Percentiles rank a stretch among this genome's conserved stretches.
Conservation (phyloP, 805 yeast genomes). For the Diddensiella santjacobensis region DNA sequence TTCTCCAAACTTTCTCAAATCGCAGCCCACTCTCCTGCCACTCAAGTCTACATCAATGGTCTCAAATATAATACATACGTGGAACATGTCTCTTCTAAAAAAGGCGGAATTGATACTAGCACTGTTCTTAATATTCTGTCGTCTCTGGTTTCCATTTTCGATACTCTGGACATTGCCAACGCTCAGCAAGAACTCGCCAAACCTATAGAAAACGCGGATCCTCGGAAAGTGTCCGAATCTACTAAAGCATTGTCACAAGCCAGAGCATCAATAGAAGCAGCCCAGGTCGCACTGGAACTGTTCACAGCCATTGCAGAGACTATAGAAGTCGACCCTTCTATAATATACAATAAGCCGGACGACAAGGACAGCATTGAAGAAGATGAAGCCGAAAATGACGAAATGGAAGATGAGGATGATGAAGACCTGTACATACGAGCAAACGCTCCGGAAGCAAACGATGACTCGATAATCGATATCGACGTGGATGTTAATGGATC, state of each 20-base stretch:
- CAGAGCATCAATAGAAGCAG: slow-evolving; percentile 48
- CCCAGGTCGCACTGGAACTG: slow-evolving; percentile 71
- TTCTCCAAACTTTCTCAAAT: slow-evolving; percentile 6
- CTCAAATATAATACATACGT: slow-evolving; percentile 26
- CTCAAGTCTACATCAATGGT: slow-evolving; percentile 30
- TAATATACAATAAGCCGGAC: slow-evolving; percentile 8
- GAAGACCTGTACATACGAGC: slow-evolving; percentile 13
- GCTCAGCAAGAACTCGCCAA: slow-evolving; percentile 15
- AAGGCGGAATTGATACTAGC: slow-evolving; percentile 11
- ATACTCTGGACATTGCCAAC: slow-evolving; percentile 15
- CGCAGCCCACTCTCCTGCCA: slow-evolving; percentile 3
- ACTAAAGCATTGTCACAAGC: slow-evolving; percentile 20
- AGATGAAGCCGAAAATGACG: slow-evolving; percentile 14
- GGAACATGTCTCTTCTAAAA: slow-evolving; percentile 9
- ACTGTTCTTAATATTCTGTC: slow-evolving; percentile 17
- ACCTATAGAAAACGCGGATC: slow-evolving; percentile 20
- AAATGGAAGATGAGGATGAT: slow-evolving; percentile 23
- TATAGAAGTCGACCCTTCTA: slow-evolving; percentile 33
- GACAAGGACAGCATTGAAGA: slow-evolving; percentile 13
- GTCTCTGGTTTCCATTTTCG: slow-evolving; percentile 15
- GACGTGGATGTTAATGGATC: slow-evolving; percentile 18
- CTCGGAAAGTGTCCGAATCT: slow-evolving; percentile 21
- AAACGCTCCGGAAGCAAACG: slow-evolving; percentile 6
- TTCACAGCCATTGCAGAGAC: slow-evolving; percentile 70
- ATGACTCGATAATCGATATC: slow-evolving; percentile 17